These are phyloP conservation scores for Quercus agrifolia DNA, from an alignment of 306 rosid species.

Conservation along the genomic window DNA sequence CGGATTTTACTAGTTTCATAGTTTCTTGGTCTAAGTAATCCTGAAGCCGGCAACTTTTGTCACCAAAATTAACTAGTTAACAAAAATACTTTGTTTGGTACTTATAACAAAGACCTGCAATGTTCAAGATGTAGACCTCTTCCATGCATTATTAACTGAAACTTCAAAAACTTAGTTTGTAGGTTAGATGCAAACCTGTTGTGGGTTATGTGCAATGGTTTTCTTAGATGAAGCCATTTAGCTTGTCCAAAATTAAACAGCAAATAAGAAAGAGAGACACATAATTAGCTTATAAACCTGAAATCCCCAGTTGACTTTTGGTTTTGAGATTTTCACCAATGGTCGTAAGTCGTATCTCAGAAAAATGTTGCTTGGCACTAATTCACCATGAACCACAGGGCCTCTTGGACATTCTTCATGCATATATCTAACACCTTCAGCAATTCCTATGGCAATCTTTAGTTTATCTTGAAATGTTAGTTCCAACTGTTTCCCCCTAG, in stretches of 20 bases:
- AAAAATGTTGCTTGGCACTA: conserved; percentile 15
- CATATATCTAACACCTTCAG: conserved; percentile 30
- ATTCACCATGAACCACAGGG: conserved; percentile 20
- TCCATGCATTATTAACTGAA: neutral
- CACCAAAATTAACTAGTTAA: neutral
- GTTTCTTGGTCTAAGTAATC: conserved; percentile 14
- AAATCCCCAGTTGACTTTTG: neutral
- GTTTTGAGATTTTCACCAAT: neutral
- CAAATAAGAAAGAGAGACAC: neutral
- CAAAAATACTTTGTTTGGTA: neutral
- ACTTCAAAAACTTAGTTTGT: neutral
- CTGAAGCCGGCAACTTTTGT: conserved; percentile 1
- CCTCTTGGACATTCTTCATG: conserved; percentile 29
- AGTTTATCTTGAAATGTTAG: conserved; percentile 19
- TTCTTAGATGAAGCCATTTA: conserved; percentile 23
- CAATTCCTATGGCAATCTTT: conserved; percentile 20
- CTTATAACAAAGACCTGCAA: neutral
- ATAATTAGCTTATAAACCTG: neutral
- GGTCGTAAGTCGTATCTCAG: conserved; percentile 14
- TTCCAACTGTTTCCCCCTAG: neutral
- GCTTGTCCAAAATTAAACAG: conserved; percentile 8
- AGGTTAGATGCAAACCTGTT: neutral
- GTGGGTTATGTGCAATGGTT: conserved; percentile 1
- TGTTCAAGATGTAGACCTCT: neutral
- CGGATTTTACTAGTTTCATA: conserved; percentile 9